Percentiles rank a stretch among this genome's conserved stretches.
phyloP scores from a whole-genome alignment of 768 basidiomycete genomes.

The Termitomyces eurrhizus region DNA sequence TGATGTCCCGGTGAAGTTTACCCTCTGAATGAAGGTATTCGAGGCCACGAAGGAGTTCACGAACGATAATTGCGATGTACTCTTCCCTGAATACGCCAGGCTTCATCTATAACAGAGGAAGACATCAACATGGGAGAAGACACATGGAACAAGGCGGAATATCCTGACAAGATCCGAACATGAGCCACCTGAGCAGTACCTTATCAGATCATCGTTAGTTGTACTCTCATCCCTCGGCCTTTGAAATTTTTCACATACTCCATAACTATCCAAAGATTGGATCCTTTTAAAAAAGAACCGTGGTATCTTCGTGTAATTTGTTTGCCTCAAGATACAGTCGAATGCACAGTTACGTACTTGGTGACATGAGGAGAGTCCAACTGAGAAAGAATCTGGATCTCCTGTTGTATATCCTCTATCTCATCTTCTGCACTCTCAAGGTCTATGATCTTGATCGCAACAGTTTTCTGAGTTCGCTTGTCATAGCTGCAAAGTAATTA shows the following conservation, averaged over 20 bases:
- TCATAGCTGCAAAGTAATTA: constrained; percentile 62
- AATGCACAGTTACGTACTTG: constrained; percentile 53
- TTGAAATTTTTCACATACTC: constrained; percentile 51
- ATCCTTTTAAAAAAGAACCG: constrained; percentile 93
- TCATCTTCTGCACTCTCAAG: constrained; percentile 99
- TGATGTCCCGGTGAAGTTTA: constrained; percentile 98
- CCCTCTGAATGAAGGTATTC: constrained; percentile 96
- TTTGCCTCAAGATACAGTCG: constrained; percentile 9
- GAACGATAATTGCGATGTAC: constrained; percentile 95
- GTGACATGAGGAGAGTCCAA: constrained; percentile 95
- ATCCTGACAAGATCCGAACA: constrained; percentile 88
- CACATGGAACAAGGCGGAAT: constrained; percentile 6
- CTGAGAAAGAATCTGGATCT: constrained; percentile 97
- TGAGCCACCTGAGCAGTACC: constrained; percentile 97
- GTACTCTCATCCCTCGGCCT: neutral
- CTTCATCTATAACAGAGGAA: constrained; percentile 73
- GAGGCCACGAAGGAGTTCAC: constrained; percentile 87
- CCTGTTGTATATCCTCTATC: constrained; percentile 99
- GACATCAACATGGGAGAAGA: constrained; percentile 13
- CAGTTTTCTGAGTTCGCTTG: constrained; percentile 92
- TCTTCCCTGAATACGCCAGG: constrained; percentile 97
- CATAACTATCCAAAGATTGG: constrained; percentile 99
- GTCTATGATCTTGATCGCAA: constrained; percentile 99
- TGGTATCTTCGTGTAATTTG: constrained; percentile 61
- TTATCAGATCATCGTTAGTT: constrained; percentile 23